Evolutionary conservation across 1,139 yeast genomes (phyloP), one percentile per base, ranked within the genome.

Genomic region (Geotrichum histeridarum): DNA sequence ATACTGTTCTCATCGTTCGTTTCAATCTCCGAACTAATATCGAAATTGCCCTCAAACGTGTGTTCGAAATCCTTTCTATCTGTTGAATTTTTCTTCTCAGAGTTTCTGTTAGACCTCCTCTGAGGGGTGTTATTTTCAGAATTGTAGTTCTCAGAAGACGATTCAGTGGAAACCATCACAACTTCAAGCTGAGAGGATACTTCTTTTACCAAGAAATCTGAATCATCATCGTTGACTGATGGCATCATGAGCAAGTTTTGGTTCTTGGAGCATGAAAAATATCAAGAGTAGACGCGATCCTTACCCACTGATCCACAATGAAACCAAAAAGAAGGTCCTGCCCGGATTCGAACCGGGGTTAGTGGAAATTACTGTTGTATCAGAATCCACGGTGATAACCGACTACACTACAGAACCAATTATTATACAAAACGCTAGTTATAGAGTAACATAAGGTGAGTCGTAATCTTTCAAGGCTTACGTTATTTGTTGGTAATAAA

Each of bases 321-420:
- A 42, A 41, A 17, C 4, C 2, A 48, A 48, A 44, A 45, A 18
- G 22, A 18, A 57, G 59, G 59, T 57, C 59, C 39, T 46, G 54
- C 59, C 59, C 59, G 59, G 59, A 56, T 56, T 57, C 59, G 59
- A 56, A 57, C 59, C 54, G 59, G 58, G 59, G 59, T 56, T 56
- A 15, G 55, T 49, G 57, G 59, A 56, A 53, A 11, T 37, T 36
- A 18, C 37, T 42, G 6, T 18, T 7, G 5, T 11, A 35, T 50
- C 54, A 50, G 49, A 50, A 50, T 50, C 54, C 49, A 37, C 32
- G 2, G 54, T 50, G 54, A 50, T 50, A 39, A 50, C 54, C 54
- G 30, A 50, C 54, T 50, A 50, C 54, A 50, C 54, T 50, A 50
- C 49, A 44, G 33, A 44, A 50, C 54, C 54, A 8, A 11, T 4